Percentiles rank a stretch among this genome's conserved stretches.
phyloP scores from a whole-genome alignment of 495 filamentous ascomycete genomes.

The Amniculicola lignicola region DNA sequence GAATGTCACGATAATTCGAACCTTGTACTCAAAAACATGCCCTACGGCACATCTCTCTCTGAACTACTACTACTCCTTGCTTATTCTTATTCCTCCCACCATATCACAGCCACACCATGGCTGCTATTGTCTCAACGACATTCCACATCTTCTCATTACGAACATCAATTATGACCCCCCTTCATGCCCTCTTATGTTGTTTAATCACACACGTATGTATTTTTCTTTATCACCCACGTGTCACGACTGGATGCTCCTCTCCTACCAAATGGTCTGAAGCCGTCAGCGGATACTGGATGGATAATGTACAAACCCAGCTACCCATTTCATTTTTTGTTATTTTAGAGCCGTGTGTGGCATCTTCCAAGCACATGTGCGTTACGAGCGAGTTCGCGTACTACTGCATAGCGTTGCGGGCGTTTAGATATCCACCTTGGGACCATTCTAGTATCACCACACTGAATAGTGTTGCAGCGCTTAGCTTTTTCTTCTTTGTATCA shows the following conservation, averaged over 20 bases:
- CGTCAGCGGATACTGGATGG: no score
- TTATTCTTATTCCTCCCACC: not conserved
- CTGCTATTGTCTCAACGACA: slow-evolving; percentile 1
- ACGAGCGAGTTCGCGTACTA: slow-evolving; percentile 12
- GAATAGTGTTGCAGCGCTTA: no score
- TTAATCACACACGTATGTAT: no score
- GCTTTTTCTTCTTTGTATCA: not conserved
- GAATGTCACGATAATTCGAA: slow-evolving; percentile 15
- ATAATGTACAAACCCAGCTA: slow-evolving; percentile 20
- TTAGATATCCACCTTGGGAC: slow-evolving; percentile 12
- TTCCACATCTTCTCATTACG: slow-evolving; percentile 5
- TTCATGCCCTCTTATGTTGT: slow-evolving; percentile 8
- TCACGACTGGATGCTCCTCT: slow-evolving; percentile 4
- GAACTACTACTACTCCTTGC: not conserved
- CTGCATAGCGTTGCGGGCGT: slow-evolving; percentile 25
- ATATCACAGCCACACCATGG: not conserved
- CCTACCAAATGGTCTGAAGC: slow-evolving; percentile 1
- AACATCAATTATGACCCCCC: slow-evolving; percentile 5
- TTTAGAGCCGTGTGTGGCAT: not conserved
- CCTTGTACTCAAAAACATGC: not conserved
- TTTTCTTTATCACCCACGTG: slow-evolving; percentile 11
- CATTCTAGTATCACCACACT: no score
- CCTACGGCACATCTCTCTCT: not conserved
- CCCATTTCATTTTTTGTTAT: not conserved
- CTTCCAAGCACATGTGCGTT: not conserved